phyloP scores from a whole-genome alignment of 2,329 filamentous ascomycete genomes.

The Trichophyton schoenleinii region DNA sequence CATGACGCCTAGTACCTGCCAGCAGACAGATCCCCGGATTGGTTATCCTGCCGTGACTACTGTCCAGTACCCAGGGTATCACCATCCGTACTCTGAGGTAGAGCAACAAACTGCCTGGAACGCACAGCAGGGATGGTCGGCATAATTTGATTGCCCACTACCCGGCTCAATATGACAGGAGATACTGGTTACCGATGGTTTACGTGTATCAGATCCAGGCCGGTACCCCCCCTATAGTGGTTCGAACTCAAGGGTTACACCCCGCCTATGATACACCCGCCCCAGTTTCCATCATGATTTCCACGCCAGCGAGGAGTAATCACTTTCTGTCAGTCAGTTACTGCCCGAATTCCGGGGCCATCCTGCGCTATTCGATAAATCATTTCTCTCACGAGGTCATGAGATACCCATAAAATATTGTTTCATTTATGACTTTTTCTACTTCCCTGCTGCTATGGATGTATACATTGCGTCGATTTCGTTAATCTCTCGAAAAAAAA shows the following conservation, averaged over 20 bases:
- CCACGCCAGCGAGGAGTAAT: background rate
- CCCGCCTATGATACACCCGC: background rate
- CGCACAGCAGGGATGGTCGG: constrained; percentile 7
- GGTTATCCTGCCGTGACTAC: constrained; percentile 1
- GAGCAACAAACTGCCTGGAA: constrained; percentile 8
- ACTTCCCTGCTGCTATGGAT: background rate
- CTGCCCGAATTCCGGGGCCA: background rate
- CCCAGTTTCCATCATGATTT: background rate
- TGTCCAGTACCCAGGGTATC: background rate
- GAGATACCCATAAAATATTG: background rate
- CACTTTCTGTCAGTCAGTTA: background rate
- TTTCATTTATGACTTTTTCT: background rate
- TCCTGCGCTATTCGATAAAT: background rate
- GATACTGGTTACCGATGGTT: background rate
- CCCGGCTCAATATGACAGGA: background rate
- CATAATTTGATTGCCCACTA: background rate
- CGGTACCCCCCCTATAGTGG: no score
- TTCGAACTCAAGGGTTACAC: background rate
- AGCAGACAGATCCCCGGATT: background rate
- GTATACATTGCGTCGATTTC: background rate
- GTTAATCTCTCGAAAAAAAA: background rate
- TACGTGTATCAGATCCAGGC: background rate
- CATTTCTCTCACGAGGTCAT: background rate
- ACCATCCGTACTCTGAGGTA: background rate
- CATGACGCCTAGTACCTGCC: background rate